Conservation (phyloP, 495 filamentous ascomycete species). For the Evernia prunastri region DNA sequence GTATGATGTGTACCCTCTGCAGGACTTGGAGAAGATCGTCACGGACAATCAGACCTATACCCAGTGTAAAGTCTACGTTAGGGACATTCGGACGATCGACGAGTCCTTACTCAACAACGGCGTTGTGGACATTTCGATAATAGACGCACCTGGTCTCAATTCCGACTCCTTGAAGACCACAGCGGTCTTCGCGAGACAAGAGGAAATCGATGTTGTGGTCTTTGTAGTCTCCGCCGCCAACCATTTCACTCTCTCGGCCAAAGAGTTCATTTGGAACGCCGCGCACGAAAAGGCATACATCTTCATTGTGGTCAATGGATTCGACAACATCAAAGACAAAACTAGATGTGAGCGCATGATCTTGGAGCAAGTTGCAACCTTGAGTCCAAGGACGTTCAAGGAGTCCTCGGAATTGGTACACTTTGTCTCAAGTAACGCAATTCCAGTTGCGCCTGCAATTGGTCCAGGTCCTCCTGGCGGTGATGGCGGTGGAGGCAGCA, state of each 20-base stretch:
- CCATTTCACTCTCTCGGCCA: conserved; percentile 92
- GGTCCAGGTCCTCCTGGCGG: conserved; percentile 43
- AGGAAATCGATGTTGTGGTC: conserved; percentile 98
- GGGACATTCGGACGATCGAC: conserved; percentile 83
- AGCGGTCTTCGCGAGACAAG: conserved; percentile 90
- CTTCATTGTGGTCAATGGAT: conserved; percentile 98
- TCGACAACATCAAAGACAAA: conserved; percentile 89
- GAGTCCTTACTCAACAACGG: conserved; percentile 95
- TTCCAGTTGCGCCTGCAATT: conserved; percentile 58
- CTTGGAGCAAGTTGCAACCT: conserved; percentile 71
- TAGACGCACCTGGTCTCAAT: conserved; percentile 93
- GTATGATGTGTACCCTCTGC: conserved; percentile 74
- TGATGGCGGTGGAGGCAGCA: conserved; percentile 48
- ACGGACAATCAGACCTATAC: conserved; percentile 77
- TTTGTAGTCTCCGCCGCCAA: conserved; percentile 97
- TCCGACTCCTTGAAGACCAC: conserved; percentile 94
- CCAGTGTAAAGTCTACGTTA: conserved; percentile 95
- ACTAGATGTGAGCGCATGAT: conserved; percentile 82
- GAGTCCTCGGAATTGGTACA: conserved; percentile 90
- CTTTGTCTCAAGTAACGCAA: conserved; percentile 94
- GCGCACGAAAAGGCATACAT: conserved; percentile 97
- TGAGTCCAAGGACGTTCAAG: conserved; percentile 88
- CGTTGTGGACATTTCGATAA: conserved; percentile 94
- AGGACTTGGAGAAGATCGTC: conserved; percentile 80
- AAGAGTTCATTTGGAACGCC: conserved; percentile 92